Evolutionary conservation across 202 grass and related monocot species (phyloP).

Genomic region (Bolboschoenoplectus hybrid): DNA sequence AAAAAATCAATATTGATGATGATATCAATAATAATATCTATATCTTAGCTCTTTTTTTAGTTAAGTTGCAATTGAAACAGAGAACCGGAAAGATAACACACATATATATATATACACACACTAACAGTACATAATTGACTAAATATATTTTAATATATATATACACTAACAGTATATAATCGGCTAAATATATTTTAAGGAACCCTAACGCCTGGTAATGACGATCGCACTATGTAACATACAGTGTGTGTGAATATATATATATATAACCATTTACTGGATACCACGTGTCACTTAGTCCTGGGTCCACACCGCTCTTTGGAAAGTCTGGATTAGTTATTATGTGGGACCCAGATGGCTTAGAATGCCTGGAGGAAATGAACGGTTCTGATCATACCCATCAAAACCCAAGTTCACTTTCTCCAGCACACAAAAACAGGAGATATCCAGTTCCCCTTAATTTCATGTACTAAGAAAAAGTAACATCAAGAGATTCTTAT

Average conservation of each 20-base stretch:
- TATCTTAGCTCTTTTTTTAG: background rate
- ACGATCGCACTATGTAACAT: background rate
- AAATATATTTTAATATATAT: background rate
- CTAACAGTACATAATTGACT: background rate
- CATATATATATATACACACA: too few species aligned
- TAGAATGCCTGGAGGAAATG: background rate
- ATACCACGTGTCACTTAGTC: slow-evolving; percentile 7
- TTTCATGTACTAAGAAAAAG: background rate
- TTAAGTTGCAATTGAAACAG: background rate
- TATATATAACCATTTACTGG: slow-evolving; percentile 6
- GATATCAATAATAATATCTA: too few species aligned
- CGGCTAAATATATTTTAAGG: background rate
- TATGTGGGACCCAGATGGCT: background rate
- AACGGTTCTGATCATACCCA: slow-evolving; percentile 10
- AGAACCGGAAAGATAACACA: background rate
- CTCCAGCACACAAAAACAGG: background rate
- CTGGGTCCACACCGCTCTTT: slow-evolving; percentile 22
- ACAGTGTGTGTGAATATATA: background rate
- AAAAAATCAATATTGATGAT: too few species aligned
- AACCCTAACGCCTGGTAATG: background rate
- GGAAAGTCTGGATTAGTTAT: slow-evolving; percentile 19
- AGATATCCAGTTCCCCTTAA: background rate
- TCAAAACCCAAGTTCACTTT: background rate
- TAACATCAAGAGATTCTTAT: background rate
- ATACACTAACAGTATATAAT: background rate